A percentile compares a stretch with the other conserved stretches of the same genome.
These are phyloP conservation scores for Micractinium sp. DNA, from an alignment of 139 green algal species.

Conservation along the genomic window DNA sequence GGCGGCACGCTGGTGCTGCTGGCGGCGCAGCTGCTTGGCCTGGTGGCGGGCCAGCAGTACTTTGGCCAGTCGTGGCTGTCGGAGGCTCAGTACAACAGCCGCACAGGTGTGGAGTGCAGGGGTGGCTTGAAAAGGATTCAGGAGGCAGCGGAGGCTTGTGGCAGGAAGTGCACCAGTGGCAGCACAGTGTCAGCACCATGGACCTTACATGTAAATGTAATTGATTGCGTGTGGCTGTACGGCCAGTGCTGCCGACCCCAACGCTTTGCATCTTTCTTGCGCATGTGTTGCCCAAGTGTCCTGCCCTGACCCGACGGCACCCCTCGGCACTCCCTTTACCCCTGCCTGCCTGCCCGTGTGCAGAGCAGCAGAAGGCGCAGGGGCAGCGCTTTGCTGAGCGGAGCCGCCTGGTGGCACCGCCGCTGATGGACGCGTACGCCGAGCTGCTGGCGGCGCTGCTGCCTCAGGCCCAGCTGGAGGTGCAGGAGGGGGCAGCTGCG, in stretches of 20 bases:
- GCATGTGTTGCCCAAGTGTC: neutral
- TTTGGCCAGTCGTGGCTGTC: neutral
- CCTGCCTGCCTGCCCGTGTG: neutral
- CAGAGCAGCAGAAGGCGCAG: neutral
- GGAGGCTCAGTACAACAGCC: neutral
- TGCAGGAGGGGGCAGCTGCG: neutral
- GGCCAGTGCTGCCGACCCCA: too few species aligned
- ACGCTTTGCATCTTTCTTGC: neutral
- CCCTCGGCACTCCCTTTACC: neutral
- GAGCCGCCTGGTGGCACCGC: neutral
- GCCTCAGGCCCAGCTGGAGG: neutral
- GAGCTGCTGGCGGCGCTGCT: constrained; percentile 9
- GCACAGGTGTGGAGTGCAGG: neutral
- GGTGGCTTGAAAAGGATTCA: neutral
- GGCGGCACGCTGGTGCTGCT: constrained; percentile 23
- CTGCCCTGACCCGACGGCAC: neutral
- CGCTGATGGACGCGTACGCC: constrained; percentile 7
- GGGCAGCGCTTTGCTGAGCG: neutral
- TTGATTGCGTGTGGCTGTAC: too few species aligned
- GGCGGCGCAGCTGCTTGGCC: constrained; percentile 4
- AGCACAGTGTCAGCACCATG: too few species aligned
- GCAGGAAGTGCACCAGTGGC: too few species aligned
- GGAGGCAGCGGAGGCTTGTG: neutral
- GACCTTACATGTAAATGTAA: too few species aligned
- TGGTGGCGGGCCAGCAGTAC: constrained; percentile 5